A percentile compares a stretch with the other conserved stretches of the same genome.
These are phyloP conservation scores for Verticillium zaregamsianum DNA, from an alignment of 2,329 filamentous ascomycete species.

Conservation along the genomic window DNA sequence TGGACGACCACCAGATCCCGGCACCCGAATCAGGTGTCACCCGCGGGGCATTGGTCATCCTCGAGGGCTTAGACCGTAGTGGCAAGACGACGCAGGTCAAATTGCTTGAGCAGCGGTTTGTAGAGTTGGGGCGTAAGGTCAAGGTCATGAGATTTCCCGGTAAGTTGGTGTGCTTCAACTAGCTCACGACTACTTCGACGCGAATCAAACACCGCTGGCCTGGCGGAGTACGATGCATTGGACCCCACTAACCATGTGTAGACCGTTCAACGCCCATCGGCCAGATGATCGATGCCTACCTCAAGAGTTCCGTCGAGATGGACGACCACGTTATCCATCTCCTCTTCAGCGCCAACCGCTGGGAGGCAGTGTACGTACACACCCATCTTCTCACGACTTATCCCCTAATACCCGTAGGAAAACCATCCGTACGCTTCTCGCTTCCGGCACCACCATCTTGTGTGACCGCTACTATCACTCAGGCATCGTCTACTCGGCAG, in stretches of 20 bases:
- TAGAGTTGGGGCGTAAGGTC: conserved; percentile 43
- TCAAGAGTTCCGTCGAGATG: conserved; percentile 66
- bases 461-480: conserved; percentile 95
- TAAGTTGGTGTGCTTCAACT: conserved; percentile 24
- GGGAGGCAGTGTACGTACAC: conserved; percentile 63
- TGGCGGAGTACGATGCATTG: no score
- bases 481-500: conserved; percentile 87
- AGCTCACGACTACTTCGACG: neutral
- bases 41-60: conserved; percentile 72
- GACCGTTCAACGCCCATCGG: conserved; percentile 83
- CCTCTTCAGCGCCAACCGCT: conserved; percentile 85
- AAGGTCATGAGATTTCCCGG: conserved; percentile 55
- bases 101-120: conserved; percentile 54
- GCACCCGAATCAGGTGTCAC: conserved; percentile 15
- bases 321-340: conserved; percentile 89
- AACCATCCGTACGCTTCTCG: conserved; percentile 50
- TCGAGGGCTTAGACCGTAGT: conserved; percentile 85
- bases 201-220: neutral
- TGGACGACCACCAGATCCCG: neutral
- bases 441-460: conserved; percentile 68
- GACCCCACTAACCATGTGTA: conserved; percentile 25
- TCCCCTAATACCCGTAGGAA: conserved; percentile 28
- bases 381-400: neutral
- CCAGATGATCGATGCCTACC: conserved; percentile 79
- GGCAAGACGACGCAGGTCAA: conserved; percentile 91